A percentile compares a stretch with the other conserved stretches of the same genome.
These are phyloP conservation scores for Stephania japonica DNA, from an alignment of 164 flowering plant genomes.

Conservation along the genomic window DNA sequence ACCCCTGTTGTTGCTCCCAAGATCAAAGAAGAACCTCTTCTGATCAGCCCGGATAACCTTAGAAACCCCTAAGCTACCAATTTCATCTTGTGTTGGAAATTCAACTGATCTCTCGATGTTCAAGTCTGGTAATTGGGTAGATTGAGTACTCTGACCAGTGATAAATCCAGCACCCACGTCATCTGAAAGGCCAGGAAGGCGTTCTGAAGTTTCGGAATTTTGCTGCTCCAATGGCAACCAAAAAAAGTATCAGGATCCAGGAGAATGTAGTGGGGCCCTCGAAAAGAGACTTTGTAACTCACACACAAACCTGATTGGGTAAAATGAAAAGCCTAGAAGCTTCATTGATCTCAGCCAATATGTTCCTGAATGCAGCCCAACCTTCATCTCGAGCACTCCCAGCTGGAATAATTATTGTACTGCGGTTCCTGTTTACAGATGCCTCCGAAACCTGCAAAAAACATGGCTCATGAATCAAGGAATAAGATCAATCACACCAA, in stretches of 20 bases:
- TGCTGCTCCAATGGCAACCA: constrained; percentile 37
- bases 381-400: constrained; percentile 90
- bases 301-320: constrained; percentile 56
- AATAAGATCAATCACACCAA: not conserved
- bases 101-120: constrained; percentile 67
- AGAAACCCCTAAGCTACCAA: constrained; percentile 60
- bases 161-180: constrained; percentile 99
- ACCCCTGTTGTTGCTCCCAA: constrained; percentile 93
- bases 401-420: constrained; percentile 96
- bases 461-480: not conserved
- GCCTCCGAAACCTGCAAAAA: constrained; percentile 82
- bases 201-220: constrained; percentile 69
- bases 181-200: constrained; percentile 80
- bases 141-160: constrained; percentile 66
- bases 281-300: not conserved
- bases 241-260: constrained; percentile 10
- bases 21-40: constrained; percentile 95
- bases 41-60: constrained; percentile 94
- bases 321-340: constrained; percentile 65
- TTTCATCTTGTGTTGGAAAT: constrained; percentile 65
- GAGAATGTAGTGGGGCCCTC: not conserved
- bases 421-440: constrained; percentile 92
- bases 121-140: constrained; percentile 54
- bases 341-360: constrained; percentile 90
- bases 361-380: constrained; percentile 94